Percentiles rank a stretch among this genome's conserved stretches.
These are phyloP conservation scores for Capsicum baccatum DNA, from an alignment of 257 asterid genomes.

Conservation along the genomic window DNA sequence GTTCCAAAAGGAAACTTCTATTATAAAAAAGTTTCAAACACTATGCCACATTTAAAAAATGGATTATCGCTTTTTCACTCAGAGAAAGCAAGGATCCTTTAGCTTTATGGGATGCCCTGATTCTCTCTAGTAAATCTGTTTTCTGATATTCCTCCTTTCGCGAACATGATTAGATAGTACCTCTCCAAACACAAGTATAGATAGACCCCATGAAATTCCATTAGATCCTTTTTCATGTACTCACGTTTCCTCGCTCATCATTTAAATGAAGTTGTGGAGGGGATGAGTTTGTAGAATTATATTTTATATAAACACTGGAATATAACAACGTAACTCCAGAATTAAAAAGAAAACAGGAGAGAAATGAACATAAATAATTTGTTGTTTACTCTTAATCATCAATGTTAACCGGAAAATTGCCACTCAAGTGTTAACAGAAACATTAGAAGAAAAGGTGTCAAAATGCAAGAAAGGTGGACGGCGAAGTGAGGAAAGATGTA, in stretches of 20 bases:
- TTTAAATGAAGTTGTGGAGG: not conserved
- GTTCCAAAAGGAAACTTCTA: not conserved
- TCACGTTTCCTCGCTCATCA: not conserved
- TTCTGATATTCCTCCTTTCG: not conserved
- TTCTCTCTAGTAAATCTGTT: not conserved
- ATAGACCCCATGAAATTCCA: not conserved
- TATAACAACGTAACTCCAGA: not conserved
- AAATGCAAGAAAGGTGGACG: slow-evolving; percentile 13
- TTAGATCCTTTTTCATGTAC: not conserved
- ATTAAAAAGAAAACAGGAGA: not conserved
- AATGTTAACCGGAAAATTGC: slow-evolving; percentile 2
- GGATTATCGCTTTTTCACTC: not conserved
- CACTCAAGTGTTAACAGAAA: not conserved
- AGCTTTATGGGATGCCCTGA: not conserved
- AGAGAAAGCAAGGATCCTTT: not conserved
- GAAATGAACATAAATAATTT: not conserved
- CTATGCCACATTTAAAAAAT: not conserved
- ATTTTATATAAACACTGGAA: slow-evolving; percentile 14
- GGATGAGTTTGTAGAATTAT: not conserved
- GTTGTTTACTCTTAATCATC: slow-evolving; percentile 11
- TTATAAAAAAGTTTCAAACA: not conserved
- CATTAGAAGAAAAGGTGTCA: slow-evolving; percentile 1
- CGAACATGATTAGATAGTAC: not conserved
- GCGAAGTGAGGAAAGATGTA: not conserved
- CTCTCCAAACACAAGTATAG: not conserved